Percentiles rank a stretch among this genome's conserved stretches.
Conservation (phyloP, 768 basidiomycete species). For the Leccinum incarnatum region DNA sequence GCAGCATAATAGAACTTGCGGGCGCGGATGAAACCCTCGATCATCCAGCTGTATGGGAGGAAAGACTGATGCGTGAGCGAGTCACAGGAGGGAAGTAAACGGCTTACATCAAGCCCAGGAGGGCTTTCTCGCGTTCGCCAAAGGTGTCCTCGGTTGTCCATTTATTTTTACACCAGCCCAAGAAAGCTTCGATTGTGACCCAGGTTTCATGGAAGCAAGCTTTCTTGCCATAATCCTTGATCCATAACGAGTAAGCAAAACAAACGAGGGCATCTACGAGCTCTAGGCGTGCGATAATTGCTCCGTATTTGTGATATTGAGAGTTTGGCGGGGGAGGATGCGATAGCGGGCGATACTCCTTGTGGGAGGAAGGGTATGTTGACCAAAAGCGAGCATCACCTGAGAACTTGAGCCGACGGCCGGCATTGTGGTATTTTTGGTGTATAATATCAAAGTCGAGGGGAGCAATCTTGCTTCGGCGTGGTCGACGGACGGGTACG, state of each 20-base stretch:
- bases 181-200: constrained; percentile 65
- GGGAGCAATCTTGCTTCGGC: constrained; percentile 50
- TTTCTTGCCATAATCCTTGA: constrained; percentile 59
- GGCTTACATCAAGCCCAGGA: constrained; percentile 79
- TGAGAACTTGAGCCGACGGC: constrained; percentile 79
- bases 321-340: constrained; percentile 66
- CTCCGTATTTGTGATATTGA: constrained; percentile 71
- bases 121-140: constrained; percentile 53
- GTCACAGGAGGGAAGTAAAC: constrained; percentile 13
- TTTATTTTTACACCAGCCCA: constrained; percentile 71
- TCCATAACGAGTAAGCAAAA: constrained; percentile 84
- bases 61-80: constrained; percentile 24
- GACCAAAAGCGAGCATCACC: constrained; percentile 79
- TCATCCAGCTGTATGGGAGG: constrained; percentile 58
- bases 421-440: constrained; percentile 66
- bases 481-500: constrained; percentile 66
- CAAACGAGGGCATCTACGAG: constrained; percentile 79
- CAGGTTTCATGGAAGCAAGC: constrained; percentile 61
- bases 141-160: constrained; percentile 48
- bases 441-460: constrained; percentile 59
- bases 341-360: constrained; percentile 59
- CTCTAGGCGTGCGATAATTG: constrained; percentile 74
- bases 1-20: constrained; percentile 47
- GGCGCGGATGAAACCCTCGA: constrained; percentile 69
- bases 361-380: constrained; percentile 61